A percentile compares a stretch with the other conserved stretches of the same genome.
phyloP scores from a whole-genome alignment of 2,329 filamentous ascomycete species.

The Scytalidium lignicola region DNA sequence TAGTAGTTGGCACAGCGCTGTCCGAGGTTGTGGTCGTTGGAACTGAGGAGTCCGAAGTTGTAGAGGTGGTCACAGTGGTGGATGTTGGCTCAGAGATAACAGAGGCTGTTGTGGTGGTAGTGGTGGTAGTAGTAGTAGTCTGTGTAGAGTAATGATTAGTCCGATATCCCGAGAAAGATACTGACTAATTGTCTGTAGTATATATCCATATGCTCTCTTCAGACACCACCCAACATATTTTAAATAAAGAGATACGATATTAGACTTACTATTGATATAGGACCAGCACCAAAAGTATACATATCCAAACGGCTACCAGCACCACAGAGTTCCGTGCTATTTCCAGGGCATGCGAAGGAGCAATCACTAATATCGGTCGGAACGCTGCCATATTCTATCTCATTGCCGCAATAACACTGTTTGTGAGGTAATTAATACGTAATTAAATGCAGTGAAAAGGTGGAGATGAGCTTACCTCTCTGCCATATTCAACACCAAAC shows the following conservation, averaged over 20 bases:
- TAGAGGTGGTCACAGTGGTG: not conserved
- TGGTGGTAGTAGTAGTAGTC: no score
- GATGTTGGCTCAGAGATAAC: not conserved
- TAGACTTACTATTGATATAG: not conserved
- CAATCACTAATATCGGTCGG: constrained; percentile 5
- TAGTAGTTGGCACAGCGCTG: not conserved
- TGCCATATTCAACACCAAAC: constrained; percentile 6
- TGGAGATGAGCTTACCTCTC: not conserved
- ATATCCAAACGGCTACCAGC: constrained; percentile 18
- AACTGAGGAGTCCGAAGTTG: not conserved
- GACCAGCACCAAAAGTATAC: constrained; percentile 13
- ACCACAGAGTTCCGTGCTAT: constrained; percentile 24
- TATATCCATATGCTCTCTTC: no score
- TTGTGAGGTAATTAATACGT: not conserved
- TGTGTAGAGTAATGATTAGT: no score
- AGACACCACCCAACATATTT: no score
- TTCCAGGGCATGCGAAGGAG: constrained; percentile 16
- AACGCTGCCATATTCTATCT: constrained; percentile 2
- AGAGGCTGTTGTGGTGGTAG: not conserved
- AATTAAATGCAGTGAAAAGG: no score
- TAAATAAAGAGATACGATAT: not conserved
- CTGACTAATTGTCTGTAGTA: no score
- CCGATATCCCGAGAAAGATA: no score
- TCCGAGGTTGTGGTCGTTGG: not conserved
- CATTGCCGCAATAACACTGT: constrained; percentile 1